phyloP scores from a whole-genome alignment of 1,139 yeast genomes.

The Zygoascus meyerae region DNA sequence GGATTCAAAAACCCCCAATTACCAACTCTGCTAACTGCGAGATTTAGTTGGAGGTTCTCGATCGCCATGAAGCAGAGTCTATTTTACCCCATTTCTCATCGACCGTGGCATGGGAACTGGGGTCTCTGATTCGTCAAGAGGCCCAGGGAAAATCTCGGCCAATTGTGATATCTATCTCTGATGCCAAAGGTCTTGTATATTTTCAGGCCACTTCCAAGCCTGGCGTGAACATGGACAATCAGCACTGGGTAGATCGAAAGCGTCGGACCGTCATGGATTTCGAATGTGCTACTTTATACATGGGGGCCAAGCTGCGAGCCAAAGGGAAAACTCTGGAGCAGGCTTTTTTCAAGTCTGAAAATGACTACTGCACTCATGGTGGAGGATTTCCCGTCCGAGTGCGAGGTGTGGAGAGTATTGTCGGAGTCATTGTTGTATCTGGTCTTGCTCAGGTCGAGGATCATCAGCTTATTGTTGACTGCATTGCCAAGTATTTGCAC shows the following conservation, averaged over 20 bases:
- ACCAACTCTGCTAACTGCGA: background rate
- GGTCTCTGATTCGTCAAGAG: slow-evolving; percentile 26
- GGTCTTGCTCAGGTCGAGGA: slow-evolving; percentile 42
- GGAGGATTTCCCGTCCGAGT: slow-evolving; percentile 56
- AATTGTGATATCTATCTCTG: slow-evolving; percentile 48
- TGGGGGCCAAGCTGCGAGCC: slow-evolving; percentile 43
- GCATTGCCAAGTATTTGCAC: slow-evolving; percentile 17
- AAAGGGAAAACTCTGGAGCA: slow-evolving; percentile 30
- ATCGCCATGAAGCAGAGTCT: slow-evolving; percentile 27
- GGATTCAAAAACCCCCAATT: too few species aligned
- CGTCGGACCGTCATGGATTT: slow-evolving; percentile 47
- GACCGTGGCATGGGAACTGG: slow-evolving; percentile 33
- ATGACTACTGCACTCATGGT: slow-evolving; percentile 56
- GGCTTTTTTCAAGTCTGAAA: slow-evolving; percentile 39
- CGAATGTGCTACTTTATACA: slow-evolving; percentile 48
- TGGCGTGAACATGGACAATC: slow-evolving; percentile 49
- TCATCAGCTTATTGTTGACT: slow-evolving; percentile 26
- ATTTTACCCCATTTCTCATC: slow-evolving; percentile 31
- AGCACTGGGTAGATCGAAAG: slow-evolving; percentile 54
- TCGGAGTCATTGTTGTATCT: slow-evolving; percentile 55
- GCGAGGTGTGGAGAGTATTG: slow-evolving; percentile 40
- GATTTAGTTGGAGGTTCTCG: slow-evolving; percentile 22
- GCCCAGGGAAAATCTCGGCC: slow-evolving; percentile 28
- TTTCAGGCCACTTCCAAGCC: slow-evolving; percentile 47
- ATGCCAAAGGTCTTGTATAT: slow-evolving; percentile 45